These are phyloP conservation scores for Trichoderma simmonsii DNA, from an alignment of 2,329 filamentous ascomycete species.

Conservation along the genomic window DNA sequence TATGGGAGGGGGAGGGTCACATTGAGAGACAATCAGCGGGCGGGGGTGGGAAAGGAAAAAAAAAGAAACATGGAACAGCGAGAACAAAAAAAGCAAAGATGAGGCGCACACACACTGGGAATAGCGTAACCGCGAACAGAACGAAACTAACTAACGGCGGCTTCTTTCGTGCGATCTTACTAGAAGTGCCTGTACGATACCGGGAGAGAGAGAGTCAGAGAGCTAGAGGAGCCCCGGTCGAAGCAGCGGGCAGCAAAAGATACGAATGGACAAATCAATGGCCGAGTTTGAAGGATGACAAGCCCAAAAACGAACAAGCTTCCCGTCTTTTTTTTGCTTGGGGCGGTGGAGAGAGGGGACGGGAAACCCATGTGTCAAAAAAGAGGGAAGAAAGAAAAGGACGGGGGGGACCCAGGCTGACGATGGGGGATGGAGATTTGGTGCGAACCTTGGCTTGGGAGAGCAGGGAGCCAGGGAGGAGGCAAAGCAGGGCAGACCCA, in stretches of 20 bases:
- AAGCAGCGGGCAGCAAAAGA: neutral
- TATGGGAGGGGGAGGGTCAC: neutral
- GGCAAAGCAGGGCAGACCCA: neutral
- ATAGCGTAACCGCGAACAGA: neutral
- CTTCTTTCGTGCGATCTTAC: neutral
- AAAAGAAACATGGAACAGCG: neutral
- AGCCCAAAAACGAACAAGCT: neutral
- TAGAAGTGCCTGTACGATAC: neutral
- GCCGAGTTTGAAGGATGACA: neutral
- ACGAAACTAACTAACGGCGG: neutral
- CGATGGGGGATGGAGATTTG: conserved; percentile 1
- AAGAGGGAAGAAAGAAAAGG: neutral
- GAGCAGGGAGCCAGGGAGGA: neutral
- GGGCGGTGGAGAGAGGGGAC: neutral
- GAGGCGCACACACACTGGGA: neutral
- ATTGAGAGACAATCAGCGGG: neutral
- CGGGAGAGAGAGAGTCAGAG: neutral
- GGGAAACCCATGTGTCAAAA: conserved; percentile 13
- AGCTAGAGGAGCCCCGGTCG: neutral
- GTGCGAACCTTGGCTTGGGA: neutral
- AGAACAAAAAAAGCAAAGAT: neutral
- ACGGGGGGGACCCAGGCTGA: conserved; percentile 1
- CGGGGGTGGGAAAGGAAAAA: neutral
- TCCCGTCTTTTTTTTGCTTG: neutral
- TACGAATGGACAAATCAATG: conserved; percentile 5